Evolutionary conservation across 768 basidiomycete species (phyloP), one percentile per base, ranked within the genome.

Genomic region (Agaricus blazei): DNA sequence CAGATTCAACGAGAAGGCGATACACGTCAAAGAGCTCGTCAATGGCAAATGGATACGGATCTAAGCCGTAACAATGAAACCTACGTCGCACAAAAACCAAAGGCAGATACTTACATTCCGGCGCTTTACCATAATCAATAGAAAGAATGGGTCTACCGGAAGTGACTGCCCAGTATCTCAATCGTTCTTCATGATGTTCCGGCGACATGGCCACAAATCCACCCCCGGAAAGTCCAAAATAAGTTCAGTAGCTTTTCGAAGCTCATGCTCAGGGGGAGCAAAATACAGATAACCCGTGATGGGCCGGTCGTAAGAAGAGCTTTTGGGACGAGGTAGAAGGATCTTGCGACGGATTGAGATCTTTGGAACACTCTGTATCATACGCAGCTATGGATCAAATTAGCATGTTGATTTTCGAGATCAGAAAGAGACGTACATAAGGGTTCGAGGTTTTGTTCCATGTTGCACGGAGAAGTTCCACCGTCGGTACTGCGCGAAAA

Each of bases 391-490:
- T 47, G 31, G 19, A 45, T 48, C 41, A 28, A 52, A 60, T 46
- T 43, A 38, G 43, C 34, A 34, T 45, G 19, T 46, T 40, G 7
- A 15, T 48, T n/a, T 54, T 46, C 47, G 44, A 57, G 51, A 40
- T 38, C 58, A 48, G 24, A n/a, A 41, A 28, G 41, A 15, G 23
- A 66, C 82, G 59, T 63, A 92, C 93, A 73, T 92, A 90, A 58
- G 95, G 97, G 70, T 98, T 96, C 1, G 80, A 79, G 0, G 93
- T 92, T 76, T 99, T 99, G 70, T 96, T 95, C 97, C 97, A 99
- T 24, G 93, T 98, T 15, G 82, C 77, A 2, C 97, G 85, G 24
- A 99, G 80, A 89, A 98, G 93, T 72, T 99, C 96, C 24, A 98
- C 87, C 0, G 96, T 97, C 47, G 93, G 94, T 0, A 95, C 83